Conservation (phyloP, 2,329 filamentous ascomycete species). For the Fusarium sp. region DNA sequence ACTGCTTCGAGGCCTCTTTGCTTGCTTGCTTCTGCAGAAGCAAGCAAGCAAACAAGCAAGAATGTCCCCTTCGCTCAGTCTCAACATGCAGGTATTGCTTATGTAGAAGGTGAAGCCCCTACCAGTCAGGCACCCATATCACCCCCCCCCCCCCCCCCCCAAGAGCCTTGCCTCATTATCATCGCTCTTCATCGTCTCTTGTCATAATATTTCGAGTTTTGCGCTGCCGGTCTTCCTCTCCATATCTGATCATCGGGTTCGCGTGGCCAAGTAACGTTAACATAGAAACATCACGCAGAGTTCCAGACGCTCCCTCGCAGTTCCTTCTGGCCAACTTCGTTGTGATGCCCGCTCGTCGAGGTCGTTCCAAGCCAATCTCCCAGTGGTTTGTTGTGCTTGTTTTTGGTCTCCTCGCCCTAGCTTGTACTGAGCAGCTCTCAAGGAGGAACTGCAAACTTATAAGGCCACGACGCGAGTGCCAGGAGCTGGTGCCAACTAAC, state of each 20-base stretch:
- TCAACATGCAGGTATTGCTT: not conserved
- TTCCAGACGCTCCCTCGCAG: not conserved
- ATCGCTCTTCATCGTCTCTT: not conserved
- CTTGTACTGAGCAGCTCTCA: not conserved
- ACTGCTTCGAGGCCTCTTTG: constrained; percentile 1
- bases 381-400: not conserved
- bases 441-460: not conserved
- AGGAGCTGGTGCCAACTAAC: not conserved
- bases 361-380: not conserved
- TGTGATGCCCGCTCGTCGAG: constrained; percentile 12
- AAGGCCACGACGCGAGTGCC: not conserved
- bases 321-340: not conserved
- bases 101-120: not conserved
- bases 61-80: constrained; percentile 8
- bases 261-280: not conserved
- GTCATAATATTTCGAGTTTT: not conserved
- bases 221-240: not conserved
- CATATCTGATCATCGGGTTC: constrained; percentile 7
- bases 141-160: too few species aligned
- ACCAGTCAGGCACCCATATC: not conserved
- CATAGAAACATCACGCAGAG: not conserved
- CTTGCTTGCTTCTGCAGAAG: too few species aligned
- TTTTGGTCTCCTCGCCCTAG: not conserved
- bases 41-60: not conserved
- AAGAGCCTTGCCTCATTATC: not conserved